Base-by-base conservation (phyloP, 257 asterid genomes). In the Voacanga thouarsii region DNA sequence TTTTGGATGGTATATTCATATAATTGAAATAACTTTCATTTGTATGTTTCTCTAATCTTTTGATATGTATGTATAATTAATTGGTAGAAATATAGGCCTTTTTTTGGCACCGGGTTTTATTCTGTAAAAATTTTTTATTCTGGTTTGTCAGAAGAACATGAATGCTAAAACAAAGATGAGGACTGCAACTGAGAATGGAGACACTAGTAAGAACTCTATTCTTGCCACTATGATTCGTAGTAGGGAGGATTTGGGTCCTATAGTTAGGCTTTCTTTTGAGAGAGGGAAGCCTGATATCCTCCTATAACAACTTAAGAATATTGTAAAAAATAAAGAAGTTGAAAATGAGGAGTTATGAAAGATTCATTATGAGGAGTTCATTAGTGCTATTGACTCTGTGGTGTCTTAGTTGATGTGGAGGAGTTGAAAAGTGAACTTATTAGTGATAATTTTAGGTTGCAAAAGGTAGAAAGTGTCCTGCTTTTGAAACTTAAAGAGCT, bases 331-430 rank as follows among this genome's bases (percentile, higher is more conserved):
- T 86, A 94, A 94, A 83, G 97, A 94, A 84, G 91, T 89, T 43
- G 98, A 92, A 77, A 94, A 92, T 4, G 98, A 94, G 88, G 99
- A 94, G 77, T 92, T 94, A 28, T 94, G 97, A 83, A 94, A 94
- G 89, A 91, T 94, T 75, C 99, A 94, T 37, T 94, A 94, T 3
- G 99, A 94, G 83, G 97, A 94, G 26, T 94, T 94, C 23, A 92
- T 94, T 53, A 83, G 91, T 10, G 99, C 99, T 0, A 97, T 94
- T 33, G 99, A 86, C 89, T 94, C 19, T 97, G 99, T 1, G 97
- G 99, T 28, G 99, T 94, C 24, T n/a, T n/a, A n/a, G n/a, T n/a
- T n/a, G n/a, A n/a, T n/a, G n/a, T n/a, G n/a, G n/a, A n/a, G n/a
- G n/a, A n/a, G n/a, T n/a, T n/a, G n/a, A n/a, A n/a, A n/a, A n/a